These are phyloP conservation scores for Cladobotryum protrusum DNA, from an alignment of 2,329 filamentous ascomycete species.

Conservation along the genomic window DNA sequence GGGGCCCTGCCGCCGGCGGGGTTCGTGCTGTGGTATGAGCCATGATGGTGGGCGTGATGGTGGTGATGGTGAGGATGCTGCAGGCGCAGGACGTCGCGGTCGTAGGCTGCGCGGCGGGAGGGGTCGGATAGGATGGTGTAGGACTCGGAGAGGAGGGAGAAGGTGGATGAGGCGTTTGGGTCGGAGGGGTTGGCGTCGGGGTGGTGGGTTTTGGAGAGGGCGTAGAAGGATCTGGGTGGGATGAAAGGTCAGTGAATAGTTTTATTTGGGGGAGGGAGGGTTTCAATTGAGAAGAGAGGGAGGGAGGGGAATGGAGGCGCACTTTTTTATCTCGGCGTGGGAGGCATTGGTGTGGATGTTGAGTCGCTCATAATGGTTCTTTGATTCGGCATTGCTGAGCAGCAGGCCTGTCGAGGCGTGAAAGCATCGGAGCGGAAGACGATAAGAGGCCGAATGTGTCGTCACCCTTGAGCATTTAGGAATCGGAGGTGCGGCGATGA, in stretches of 20 bases:
- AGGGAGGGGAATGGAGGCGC: conserved; percentile 5
- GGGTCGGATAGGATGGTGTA: conserved; percentile 70
- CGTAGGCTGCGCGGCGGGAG: conserved; percentile 72
- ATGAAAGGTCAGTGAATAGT: not conserved
- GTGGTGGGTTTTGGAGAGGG: conserved; percentile 85
- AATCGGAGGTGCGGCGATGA: not conserved
- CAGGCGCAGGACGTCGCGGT: conserved; percentile 57
- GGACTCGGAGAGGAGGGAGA: conserved; percentile 77
- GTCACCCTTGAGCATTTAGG: not conserved
- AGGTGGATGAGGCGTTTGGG: conserved; percentile 64
- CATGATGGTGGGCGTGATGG: conserved; percentile 25
- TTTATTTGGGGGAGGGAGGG: conserved; percentile 53
- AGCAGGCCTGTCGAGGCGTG: conserved; percentile 11
- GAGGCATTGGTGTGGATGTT: conserved; percentile 65
- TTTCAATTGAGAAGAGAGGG: conserved; percentile 79
- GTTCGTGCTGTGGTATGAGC: conserved; percentile 50
- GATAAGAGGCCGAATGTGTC: not conserved
- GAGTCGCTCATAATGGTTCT: conserved; percentile 78
- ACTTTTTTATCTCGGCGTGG: conserved; percentile 79
- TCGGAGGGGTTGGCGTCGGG: conserved; percentile 83
- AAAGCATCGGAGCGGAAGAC: not conserved
- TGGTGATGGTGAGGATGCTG: conserved; percentile 28
- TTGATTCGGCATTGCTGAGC: conserved; percentile 20
- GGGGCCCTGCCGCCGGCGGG: conserved; percentile 72
- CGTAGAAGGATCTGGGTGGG: conserved; percentile 65